Conservation (phyloP, 2,329 filamentous ascomycete species). For the Pyrenophora graminea region DNA sequence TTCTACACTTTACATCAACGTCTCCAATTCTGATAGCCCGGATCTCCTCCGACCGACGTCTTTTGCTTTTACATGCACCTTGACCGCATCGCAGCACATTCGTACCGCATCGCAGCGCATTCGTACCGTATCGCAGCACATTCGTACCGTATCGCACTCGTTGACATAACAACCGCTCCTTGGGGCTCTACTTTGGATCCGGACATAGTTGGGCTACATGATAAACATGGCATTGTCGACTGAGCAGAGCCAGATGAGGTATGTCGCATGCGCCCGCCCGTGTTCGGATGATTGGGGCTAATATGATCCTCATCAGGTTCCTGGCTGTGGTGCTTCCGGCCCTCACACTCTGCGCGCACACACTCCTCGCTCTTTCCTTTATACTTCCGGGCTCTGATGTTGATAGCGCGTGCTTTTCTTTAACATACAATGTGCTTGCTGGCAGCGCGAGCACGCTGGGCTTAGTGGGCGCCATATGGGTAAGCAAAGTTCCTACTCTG, state of each 20-base stretch:
- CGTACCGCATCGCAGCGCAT: neutral
- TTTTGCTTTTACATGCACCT: neutral
- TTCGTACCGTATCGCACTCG: neutral
- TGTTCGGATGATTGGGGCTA: neutral
- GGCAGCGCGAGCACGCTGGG: conserved; percentile 48
- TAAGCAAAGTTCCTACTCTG: conserved; percentile 30
- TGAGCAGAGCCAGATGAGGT: conserved; percentile 15
- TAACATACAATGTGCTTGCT: conserved; percentile 48
- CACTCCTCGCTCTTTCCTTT: conserved; percentile 30
- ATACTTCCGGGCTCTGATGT: conserved; percentile 29
- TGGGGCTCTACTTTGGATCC: neutral
- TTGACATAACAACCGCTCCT: neutral
- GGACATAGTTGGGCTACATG: neutral
- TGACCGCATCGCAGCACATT: neutral
- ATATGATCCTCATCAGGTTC: conserved; percentile 20
- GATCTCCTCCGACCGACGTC: neutral
- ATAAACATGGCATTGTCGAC: conserved; percentile 4
- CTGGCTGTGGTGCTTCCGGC: conserved; percentile 34
- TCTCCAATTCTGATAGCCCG: neutral
- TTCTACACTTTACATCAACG: neutral
- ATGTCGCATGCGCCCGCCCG: neutral
- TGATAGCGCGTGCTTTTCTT: conserved; percentile 38
- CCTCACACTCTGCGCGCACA: conserved; percentile 34
- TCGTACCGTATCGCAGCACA: neutral
- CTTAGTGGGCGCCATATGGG: conserved; percentile 50